phyloP scores from a whole-genome alignment of 2,329 filamentous ascomycete species.

The Blastomyces parvus region DNA sequence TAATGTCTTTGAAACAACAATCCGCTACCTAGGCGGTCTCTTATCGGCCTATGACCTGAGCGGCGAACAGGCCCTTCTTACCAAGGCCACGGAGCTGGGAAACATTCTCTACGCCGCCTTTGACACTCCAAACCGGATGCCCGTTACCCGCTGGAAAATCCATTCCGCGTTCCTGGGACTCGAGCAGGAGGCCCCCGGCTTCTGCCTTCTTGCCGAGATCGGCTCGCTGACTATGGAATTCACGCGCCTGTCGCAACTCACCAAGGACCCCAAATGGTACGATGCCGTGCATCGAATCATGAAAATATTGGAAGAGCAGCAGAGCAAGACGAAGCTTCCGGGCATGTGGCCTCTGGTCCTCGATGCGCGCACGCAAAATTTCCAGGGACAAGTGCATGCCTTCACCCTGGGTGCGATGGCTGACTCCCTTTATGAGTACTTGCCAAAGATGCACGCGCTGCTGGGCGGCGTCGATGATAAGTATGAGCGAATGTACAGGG shows the following conservation, averaged over 20 bases:
- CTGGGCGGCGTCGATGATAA: slow-evolving; percentile 56
- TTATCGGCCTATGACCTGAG: slow-evolving; percentile 47
- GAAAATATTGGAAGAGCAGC: slow-evolving; percentile 25
- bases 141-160: slow-evolving; percentile 18
- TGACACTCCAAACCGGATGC: slow-evolving; percentile 23
- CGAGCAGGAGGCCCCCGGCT: slow-evolving; percentile 21
- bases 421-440: slow-evolving; percentile 50
- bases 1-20: slow-evolving; percentile 44
- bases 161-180: slow-evolving; percentile 17
- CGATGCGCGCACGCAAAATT: slow-evolving; percentile 21
- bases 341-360: slow-evolving; percentile 34
- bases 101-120: slow-evolving; percentile 44
- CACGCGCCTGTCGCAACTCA: slow-evolving; percentile 33
- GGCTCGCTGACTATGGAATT: slow-evolving; percentile 35
- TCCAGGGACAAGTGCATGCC: slow-evolving; percentile 19
- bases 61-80: slow-evolving; percentile 37
- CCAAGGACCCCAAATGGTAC: slow-evolving; percentile 30
- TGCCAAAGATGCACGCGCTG: slow-evolving; percentile 58
- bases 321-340: slow-evolving; percentile 28
- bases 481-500: slow-evolving; percentile 63
- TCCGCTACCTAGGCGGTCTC: slow-evolving; percentile 46
- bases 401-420: slow-evolving; percentile 50
- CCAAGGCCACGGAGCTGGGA: slow-evolving; percentile 46
- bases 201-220: slow-evolving; percentile 27
- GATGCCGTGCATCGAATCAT: slow-evolving; percentile 31